Evolutionary conservation across 2,329 filamentous ascomycete genomes (phyloP).

Genomic region (Penicillium thymicola): DNA sequence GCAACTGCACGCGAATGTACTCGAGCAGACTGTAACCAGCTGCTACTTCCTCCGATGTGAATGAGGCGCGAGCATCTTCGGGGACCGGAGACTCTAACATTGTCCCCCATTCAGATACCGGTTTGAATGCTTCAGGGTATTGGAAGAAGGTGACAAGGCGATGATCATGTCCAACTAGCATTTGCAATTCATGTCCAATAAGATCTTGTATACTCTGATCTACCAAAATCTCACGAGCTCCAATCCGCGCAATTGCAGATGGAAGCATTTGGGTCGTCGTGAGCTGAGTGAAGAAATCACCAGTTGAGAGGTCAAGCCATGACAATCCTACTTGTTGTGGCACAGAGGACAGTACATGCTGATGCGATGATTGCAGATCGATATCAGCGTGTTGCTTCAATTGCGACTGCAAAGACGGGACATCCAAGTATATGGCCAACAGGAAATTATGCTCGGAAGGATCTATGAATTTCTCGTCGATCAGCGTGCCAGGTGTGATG

Average conservation of each 20-base stretch:
- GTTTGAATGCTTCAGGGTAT: conserved; percentile 42
- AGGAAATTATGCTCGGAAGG: conserved; percentile 92
- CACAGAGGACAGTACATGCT: conserved; percentile 30
- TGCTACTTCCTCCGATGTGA: conserved; percentile 66
- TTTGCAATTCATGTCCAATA: conserved; percentile 61
- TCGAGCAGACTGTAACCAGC: conserved; percentile 79
- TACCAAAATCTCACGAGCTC: conserved; percentile 79
- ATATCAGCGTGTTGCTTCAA: conserved; percentile 19
- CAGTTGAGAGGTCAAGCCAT: conserved; percentile 94
- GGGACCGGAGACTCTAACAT: conserved; percentile 74
- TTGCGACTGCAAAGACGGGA: conserved; percentile 17
- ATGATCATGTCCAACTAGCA: conserved; percentile 70
- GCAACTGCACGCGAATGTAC: conserved; percentile 77
- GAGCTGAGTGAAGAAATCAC: conserved; percentile 83
- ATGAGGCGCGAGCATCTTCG: conserved; percentile 50
- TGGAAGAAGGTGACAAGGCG: conserved; percentile 72
- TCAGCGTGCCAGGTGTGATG: conserved; percentile 89
- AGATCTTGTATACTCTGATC: conserved; percentile 60
- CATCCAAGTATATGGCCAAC: conserved; percentile 67
- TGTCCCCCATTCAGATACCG: conserved; percentile 64
- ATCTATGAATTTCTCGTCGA: conserved; percentile 97
- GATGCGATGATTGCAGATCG: conserved; percentile 19
- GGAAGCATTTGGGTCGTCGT: conserved; percentile 68
- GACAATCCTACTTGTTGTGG: conserved; percentile 67
- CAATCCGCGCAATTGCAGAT: conserved; percentile 78